Evolutionary conservation across 192 early-diverging fungal genomes (phyloP), one percentile per base, ranked within the genome.

Genomic region (Linderina pennispora): DNA sequence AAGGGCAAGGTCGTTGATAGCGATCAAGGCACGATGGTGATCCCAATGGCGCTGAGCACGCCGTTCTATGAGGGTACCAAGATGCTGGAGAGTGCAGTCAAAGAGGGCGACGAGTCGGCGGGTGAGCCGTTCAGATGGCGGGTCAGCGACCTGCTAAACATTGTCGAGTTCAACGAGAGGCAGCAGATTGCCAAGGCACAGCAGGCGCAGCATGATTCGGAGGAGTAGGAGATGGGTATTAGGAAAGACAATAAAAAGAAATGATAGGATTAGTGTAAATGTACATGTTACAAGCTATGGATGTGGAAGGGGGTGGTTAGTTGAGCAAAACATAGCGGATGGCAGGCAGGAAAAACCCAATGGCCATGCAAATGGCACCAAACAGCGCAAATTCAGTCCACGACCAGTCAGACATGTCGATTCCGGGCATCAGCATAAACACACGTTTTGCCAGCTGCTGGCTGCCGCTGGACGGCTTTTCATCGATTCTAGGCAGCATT

Each of bases 341-440:
- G 13, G 46, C 48, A 14, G 67, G 67, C 28, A 63, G n/a, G 18
- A 63, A 20, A 42, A 71, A 59, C 0, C 67, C 67, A 15, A 71
- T 16, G 11, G 51, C 20, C 31, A 71, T 53, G 39, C 67, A 71
- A 3, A 50, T 31, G 11, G 56, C 38, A 13, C 43, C 60, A 63
- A 71, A 71, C 55, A 59, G 18, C 10, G 55, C 67, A 58, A 71
- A 55, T 34, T 71, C 67, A 7, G 47, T n/a, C 67, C 67, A 71
- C 37, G 67, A 71, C 56, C 61, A 63, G 32, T 71, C 67, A 18
- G 48, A 48, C n/a, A 71, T 23, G 26, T 71, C 60, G 17, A 71
- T 54, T 11, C 52, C 67, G 8, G 67, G 67, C 42, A 71, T 24
- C 25, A 71, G 19, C 3, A 34, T 43, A 23, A 63, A 71, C 20